Evolutionary conservation across 78 protist species (phyloP).

Genomic region (Speleostelium caveatum): DNA sequence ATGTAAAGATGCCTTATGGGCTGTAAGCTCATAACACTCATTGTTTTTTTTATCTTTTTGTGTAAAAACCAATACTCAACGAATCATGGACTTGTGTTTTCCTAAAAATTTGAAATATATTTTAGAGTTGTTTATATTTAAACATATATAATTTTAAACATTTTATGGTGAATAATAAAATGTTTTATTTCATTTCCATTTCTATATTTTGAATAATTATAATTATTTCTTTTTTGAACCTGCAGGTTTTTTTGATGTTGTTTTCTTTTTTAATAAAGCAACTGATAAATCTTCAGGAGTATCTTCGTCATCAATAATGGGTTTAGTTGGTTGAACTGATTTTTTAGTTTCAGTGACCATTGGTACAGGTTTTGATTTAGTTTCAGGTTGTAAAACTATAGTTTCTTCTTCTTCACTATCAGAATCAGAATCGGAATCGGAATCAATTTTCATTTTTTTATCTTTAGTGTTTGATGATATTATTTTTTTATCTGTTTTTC

Average conservation of each 20-base stretch:
- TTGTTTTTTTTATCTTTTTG: too few species aligned
- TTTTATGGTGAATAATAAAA: too few species aligned
- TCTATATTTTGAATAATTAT: background rate
- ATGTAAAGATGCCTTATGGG: too few species aligned
- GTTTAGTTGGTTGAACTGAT: slow-evolving; percentile 2
- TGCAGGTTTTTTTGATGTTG: slow-evolving; percentile 25
- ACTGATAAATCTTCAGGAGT: slow-evolving; percentile 62
- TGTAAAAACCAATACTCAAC: too few species aligned
- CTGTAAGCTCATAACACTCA: too few species aligned
- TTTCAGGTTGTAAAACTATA: slow-evolving; percentile 1
- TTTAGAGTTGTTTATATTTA: too few species aligned
- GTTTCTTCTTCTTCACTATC: slow-evolving; percentile 73
- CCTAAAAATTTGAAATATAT: too few species aligned
- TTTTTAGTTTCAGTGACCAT: background rate
- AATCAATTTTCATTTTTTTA: slow-evolving; percentile 9
- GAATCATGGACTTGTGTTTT: too few species aligned
- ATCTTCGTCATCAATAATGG: slow-evolving; percentile 21
- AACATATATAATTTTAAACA: too few species aligned
- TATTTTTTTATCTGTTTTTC: background rate
- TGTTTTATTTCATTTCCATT: too few species aligned
- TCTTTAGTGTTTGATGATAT: background rate
- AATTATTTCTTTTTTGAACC: background rate
- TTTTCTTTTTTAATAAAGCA: slow-evolving; percentile 31
- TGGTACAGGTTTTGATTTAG: too few species aligned
- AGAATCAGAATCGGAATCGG: slow-evolving; percentile 13